Evolutionary conservation across 2,329 filamentous ascomycete genomes (phyloP).

Genomic region (Fonsecaea erecta): DNA sequence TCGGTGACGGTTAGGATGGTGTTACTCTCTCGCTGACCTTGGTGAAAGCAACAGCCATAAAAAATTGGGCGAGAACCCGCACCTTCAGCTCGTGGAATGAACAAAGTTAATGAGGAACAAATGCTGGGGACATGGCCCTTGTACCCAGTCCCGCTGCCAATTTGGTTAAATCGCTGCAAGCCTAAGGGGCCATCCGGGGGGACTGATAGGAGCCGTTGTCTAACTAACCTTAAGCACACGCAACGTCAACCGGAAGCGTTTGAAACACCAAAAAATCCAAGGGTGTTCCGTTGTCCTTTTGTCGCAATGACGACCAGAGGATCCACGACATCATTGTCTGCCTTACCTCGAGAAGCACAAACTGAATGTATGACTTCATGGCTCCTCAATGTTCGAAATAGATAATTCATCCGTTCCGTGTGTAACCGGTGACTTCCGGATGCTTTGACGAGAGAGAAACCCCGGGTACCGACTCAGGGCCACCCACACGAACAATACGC

Average conservation of each 20-base stretch:
- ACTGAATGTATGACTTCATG: background rate
- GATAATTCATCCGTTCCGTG: slow-evolving; percentile 8
- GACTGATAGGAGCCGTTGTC: slow-evolving; percentile 5
- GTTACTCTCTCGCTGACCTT: background rate
- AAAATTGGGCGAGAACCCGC: background rate
- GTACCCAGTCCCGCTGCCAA: background rate
- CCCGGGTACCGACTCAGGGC: background rate
- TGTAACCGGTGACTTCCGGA: slow-evolving; percentile 8
- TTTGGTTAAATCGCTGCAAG: slow-evolving; percentile 4
- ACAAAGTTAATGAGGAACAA: background rate
- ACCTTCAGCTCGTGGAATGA: background rate
- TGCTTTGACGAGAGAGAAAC: background rate
- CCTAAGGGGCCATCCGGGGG: slow-evolving; percentile 4
- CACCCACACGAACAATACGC: background rate
- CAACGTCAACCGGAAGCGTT: background rate
- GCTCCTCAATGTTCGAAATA: background rate
- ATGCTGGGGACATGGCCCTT: background rate
- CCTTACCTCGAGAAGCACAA: background rate
- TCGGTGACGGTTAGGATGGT: background rate
- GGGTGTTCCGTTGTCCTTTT: background rate
- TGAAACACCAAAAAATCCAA: background rate
- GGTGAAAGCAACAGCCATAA: background rate
- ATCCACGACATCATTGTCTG: background rate
- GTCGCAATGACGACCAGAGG: background rate
- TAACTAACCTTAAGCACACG: slow-evolving; percentile 14